A percentile compares a stretch with the other conserved stretches of the same genome.
Evolutionary conservation across 1,284 basidiomycete genomes (phyloP).

Genomic region (Sphaerobolus stellatus): DNA sequence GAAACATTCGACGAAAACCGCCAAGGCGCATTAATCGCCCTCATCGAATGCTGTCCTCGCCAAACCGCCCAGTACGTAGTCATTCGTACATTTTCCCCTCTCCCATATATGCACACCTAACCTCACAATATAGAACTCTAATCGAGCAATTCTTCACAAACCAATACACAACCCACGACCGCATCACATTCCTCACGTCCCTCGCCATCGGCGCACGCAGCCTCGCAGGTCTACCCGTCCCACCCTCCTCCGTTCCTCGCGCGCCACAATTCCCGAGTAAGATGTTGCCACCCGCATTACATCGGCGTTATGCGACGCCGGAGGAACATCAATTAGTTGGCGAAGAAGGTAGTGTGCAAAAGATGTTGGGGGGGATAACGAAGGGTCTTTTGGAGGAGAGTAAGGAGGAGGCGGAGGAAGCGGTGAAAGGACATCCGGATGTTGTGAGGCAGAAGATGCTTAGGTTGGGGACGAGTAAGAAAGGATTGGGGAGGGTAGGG

Average conservation of each 20-base stretch:
- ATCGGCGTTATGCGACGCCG: conserved; percentile 61
- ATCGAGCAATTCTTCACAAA: conserved; percentile 92
- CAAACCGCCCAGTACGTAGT: conserved; percentile 74
- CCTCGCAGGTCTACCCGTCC: conserved; percentile 67
- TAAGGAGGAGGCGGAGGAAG: conserved; percentile 45
- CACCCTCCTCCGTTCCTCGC: conserved; percentile 42
- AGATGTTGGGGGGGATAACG: conserved; percentile 60
- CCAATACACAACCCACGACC: conserved; percentile 85
- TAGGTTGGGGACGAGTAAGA: conserved; percentile 54
- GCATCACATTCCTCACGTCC: conserved; percentile 81
- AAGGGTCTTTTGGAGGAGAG: conserved; percentile 56
- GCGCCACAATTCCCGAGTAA: conserved; percentile 75
- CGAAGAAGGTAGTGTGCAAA: conserved; percentile 36
- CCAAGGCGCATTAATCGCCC: conserved; percentile 73
- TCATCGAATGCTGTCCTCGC: conserved; percentile 76
- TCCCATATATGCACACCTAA: conserved; percentile 6
- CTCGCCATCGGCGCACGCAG: conserved; percentile 85
- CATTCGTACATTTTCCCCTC: background rate
- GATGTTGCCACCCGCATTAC: conserved; percentile 66
- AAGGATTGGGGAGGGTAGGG: conserved; percentile 29
- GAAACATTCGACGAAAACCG: conserved; percentile 77
- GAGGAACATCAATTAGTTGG: conserved; percentile 28
- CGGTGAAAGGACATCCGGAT: conserved; percentile 47
- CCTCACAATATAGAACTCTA: conserved; percentile 54
- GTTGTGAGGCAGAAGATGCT: conserved; percentile 74